These are phyloP conservation scores for Cudoniella acicularis DNA, from an alignment of 495 filamentous ascomycete species.

Conservation along the genomic window DNA sequence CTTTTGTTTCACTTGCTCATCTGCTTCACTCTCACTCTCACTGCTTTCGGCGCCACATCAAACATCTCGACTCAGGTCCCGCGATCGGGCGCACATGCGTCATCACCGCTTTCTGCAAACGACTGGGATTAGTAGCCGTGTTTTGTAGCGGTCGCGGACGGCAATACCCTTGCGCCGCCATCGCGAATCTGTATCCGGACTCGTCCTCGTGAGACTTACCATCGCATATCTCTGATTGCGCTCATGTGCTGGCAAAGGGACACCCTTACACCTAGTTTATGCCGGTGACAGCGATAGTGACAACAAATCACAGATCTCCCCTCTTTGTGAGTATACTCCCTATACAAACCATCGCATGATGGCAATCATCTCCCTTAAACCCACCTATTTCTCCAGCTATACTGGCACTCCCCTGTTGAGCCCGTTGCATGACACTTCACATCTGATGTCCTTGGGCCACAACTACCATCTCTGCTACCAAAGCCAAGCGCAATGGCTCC, in stretches of 20 bases:
- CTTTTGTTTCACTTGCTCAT: not conserved
- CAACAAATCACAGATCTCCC: not conserved
- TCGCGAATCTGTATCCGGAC: not conserved
- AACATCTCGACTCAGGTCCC: not conserved
- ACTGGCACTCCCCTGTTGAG: conserved; percentile 13
- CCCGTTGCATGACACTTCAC: conserved; percentile 11
- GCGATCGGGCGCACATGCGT: not conserved
- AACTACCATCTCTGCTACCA: conserved; percentile 5
- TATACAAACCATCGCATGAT: not conserved
- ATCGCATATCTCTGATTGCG: not conserved
- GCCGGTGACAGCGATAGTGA: not conserved
- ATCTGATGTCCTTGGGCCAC: not conserved
- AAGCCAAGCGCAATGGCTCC: not conserved
- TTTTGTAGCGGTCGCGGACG: not conserved
- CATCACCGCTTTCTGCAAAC: not conserved
- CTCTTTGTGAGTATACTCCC: not conserved
- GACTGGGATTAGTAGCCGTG: not conserved
- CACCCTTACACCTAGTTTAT: not conserved
- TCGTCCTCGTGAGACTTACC: not conserved
- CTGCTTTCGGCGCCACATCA: not conserved
- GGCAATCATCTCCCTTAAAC: not conserved
- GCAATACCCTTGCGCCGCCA: not conserved
- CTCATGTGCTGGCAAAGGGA: conserved; percentile 11
- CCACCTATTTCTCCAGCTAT: not conserved
- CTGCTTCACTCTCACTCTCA: not conserved